Base-by-base conservation (phyloP, 2,329 filamentous ascomycete genomes). In the Ophiosphaerella herpotricha region DNA sequence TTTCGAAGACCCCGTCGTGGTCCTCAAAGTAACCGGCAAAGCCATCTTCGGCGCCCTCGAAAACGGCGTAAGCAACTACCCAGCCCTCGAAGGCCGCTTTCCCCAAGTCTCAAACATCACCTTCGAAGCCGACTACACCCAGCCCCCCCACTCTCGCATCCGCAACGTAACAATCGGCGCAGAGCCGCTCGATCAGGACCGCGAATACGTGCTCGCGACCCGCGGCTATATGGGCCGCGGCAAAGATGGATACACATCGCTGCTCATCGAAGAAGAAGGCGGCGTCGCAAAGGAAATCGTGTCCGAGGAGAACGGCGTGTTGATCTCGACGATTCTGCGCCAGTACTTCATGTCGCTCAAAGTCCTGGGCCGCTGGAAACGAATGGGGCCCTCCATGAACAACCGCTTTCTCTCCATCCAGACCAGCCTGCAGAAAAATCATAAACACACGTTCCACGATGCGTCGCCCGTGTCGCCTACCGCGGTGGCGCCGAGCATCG, bases 301-400 rank as follows among this genome's bases (percentile, higher is more conserved):
- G 5, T 86, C 85, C 26, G 91, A 96, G 65, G 91, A 97, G 68
- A 92, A 89, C 60, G 92, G 91, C 3, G 86, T 95, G 13, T 80
- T 96, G 48, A 90, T 96, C 62, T 91, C 88, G 41, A 90, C 89
- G 66, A 86, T 97, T 70, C 80, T 97, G 16, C 85, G 91, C 11
- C 91, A 96, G 69, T 96, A 96, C 73, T 96, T 96, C 74, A 88
- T 96, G 82, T 89, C 86, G 6, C 79, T 96, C 37, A 89, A 90
- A 48, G 87, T 92, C 1, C 76, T 96, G 23, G 89, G 90, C 14
- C 84, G 85, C 63, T 96, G 91, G 91, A 85, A 83, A 52, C 80
- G 85, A 50, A 89, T 89, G 77, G 83, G 86, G 12, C 77, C 81
- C 1, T 80, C 79, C 51, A 78, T 90, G 66, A 76, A 80, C 13